Conservation (phyloP, 2,329 filamentous ascomycete genomes). For the Teratosphaeria viscida region DNA sequence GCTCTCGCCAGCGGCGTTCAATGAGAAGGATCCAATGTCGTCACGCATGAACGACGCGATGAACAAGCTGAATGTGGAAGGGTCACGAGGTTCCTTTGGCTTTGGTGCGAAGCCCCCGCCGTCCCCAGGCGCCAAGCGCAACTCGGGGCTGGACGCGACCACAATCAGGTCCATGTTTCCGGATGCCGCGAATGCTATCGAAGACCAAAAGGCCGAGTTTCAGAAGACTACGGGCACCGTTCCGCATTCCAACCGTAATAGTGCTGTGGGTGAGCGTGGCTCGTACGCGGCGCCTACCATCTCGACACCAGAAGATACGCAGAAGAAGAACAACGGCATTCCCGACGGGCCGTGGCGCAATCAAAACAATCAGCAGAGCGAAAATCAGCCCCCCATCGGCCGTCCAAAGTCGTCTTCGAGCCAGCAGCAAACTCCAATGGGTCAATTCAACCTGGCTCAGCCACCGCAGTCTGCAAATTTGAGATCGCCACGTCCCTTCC, state of each 20-base stretch:
- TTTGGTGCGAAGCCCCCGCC: slow-evolving; percentile 56
- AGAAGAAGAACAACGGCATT: slow-evolving; percentile 54
- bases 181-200: slow-evolving; percentile 95
- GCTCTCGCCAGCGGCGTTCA: slow-evolving; percentile 84
- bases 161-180: slow-evolving; percentile 99
- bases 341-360: slow-evolving; percentile 72
- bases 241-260: slow-evolving; percentile 87
- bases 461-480: slow-evolving; percentile 61
- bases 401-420: slow-evolving; percentile 71
- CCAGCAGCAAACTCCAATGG: slow-evolving; percentile 63
- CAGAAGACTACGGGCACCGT: slow-evolving; percentile 88
- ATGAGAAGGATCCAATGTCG: slow-evolving; percentile 95
- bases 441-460: slow-evolving; percentile 69
- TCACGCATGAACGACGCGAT: slow-evolving; percentile 92
- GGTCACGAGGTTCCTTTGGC: slow-evolving; percentile 73
- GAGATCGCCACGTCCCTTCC: slow-evolving; percentile 66
- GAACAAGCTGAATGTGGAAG: slow-evolving; percentile 84
- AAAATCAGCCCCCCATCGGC: slow-evolving; percentile 45
- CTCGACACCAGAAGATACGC: slow-evolving; percentile 53
- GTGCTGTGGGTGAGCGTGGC: slow-evolving; percentile 64
- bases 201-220: slow-evolving; percentile 94
- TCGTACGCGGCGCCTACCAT: slow-evolving; percentile 63
- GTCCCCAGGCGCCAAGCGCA: slow-evolving; percentile 67
- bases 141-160: slow-evolving; percentile 84
- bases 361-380: slow-evolving; percentile 26